Percentiles rank a stretch among this genome's conserved stretches.
These are phyloP conservation scores for Naegleria lovaniensis DNA, from an alignment of 208 protist species.

Conservation along the genomic window DNA sequence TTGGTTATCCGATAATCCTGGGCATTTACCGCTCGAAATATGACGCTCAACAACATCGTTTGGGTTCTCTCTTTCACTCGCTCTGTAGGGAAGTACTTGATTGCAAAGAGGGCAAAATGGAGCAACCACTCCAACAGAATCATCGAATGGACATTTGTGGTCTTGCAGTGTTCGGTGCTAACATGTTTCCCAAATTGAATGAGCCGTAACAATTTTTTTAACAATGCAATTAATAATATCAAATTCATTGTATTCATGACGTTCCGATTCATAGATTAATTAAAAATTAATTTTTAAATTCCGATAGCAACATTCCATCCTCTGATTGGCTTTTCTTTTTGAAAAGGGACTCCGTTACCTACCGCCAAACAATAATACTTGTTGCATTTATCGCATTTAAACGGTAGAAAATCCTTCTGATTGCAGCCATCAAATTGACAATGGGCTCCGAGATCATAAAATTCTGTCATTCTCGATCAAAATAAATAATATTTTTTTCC, in stretches of 20 bases:
- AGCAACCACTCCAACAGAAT: background rate
- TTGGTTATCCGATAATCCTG: background rate
- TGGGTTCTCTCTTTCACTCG: background rate
- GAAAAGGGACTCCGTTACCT: too few relatives aligned
- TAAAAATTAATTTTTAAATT: background rate
- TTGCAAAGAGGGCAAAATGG: constrained; percentile 12
- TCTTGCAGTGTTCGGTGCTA: background rate
- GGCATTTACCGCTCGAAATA: background rate
- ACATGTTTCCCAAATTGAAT: background rate
- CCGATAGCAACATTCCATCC: too few relatives aligned
- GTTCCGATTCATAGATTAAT: background rate
- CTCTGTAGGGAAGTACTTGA: background rate
- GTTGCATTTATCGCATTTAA: background rate
- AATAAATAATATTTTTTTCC: background rate
- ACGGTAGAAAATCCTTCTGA: constrained; percentile 20
- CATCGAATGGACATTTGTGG: background rate
- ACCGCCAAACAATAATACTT: background rate
- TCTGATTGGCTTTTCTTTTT: too few relatives aligned
- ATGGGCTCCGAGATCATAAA: background rate
- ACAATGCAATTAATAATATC: background rate
- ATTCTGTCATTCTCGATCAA: background rate
- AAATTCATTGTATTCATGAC: background rate
- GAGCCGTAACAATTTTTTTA: too few relatives aligned
- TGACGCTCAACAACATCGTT: background rate
- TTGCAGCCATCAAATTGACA: background rate